Evolutionary conservation across 108 stramenopile species (phyloP), one percentile per base, ranked within the genome.

Genomic region (Discostella pseudostelligera): DNA sequence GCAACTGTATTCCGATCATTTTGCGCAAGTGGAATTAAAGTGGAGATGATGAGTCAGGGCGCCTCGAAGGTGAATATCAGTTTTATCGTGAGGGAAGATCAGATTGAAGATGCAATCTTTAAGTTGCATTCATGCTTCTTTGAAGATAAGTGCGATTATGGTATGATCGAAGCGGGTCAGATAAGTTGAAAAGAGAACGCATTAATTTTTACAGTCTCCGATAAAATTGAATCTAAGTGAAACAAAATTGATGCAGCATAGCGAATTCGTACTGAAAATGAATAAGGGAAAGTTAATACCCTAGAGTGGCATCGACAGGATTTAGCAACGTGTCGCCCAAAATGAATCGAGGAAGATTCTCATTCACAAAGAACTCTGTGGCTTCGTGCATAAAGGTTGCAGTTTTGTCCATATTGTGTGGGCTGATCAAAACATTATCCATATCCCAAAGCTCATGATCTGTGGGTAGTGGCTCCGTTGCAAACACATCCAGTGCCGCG

Each of bases 61-160:
- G 97, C 96, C 13, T 89, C 87, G 28, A 98, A 98, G 75, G 97
- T 97, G n/a, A 97, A 97, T 67, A 95, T 97, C 58, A 86, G 84
- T 44, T 91, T 97, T 51, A 87, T 95, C 63, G 70, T 97, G 19
- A 66, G 66, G 19, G 81, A 86, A 39, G 74, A 83, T 40, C 77
- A 89, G 54, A 79, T 93, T 39, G 96, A 95, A 49, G 58, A 80
- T 10, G 90, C 91, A 9, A 84, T 94, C 42, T 29, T 72, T 48
- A 62, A 85, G 39, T 60, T 97, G 56, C 96, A 97, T 72, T 54
- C 70, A 13, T 90, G 93, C 39, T 94, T 95, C 82, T 97, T 97
- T 76, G 93, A 92, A 57, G 80, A 83, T 46, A 25, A 76, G 9
- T 92, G 89, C 67, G 62, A 82, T 59, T 76, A 73, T 19, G 76